phyloP scores from a whole-genome alignment of 108 stramenopile genomes.

The Phaeodactylum tricornutum region DNA sequence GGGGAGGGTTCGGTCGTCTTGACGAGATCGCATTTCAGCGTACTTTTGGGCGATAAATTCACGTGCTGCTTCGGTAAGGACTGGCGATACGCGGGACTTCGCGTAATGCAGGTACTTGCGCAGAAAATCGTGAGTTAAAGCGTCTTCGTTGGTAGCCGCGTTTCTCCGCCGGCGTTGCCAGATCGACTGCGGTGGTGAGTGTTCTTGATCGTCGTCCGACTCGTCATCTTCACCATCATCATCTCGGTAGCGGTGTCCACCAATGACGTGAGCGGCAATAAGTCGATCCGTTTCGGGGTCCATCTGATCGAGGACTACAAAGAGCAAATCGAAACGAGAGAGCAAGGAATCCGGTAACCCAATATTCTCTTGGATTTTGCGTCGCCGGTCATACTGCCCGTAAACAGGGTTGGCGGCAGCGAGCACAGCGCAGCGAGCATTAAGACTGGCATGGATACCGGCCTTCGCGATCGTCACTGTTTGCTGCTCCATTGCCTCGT shows the following conservation, averaged over 20 bases:
- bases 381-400: constrained; percentile 95
- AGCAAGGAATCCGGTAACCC: constrained; percentile 97
- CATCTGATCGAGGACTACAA: constrained; percentile 97
- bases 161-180: constrained; percentile 54
- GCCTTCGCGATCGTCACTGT: constrained; percentile 99
- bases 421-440: constrained; percentile 94
- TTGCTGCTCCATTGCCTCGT: constrained; percentile 99
- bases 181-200: no score
- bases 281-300: constrained; percentile 90
- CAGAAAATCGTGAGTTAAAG: constrained; percentile 89
- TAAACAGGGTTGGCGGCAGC: constrained; percentile 99
- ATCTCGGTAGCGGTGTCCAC: constrained; percentile 89
- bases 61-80: constrained; percentile 85
- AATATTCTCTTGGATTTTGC: constrained; percentile 96
- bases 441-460: constrained; percentile 90
- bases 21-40: constrained; percentile 89
- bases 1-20: constrained; percentile 81
- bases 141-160: constrained; percentile 35
- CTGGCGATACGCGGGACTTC: constrained; percentile 84
- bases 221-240: constrained; percentile 76
- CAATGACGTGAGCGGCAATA: constrained; percentile 94
- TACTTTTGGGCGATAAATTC: constrained; percentile 94
- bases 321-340: constrained; percentile 98
- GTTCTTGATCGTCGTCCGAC: constrained; percentile 28
- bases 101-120: constrained; percentile 97